These are phyloP conservation scores for Chlamydomonas eustigma DNA, from an alignment of 139 green algal species.

Conservation along the genomic window DNA sequence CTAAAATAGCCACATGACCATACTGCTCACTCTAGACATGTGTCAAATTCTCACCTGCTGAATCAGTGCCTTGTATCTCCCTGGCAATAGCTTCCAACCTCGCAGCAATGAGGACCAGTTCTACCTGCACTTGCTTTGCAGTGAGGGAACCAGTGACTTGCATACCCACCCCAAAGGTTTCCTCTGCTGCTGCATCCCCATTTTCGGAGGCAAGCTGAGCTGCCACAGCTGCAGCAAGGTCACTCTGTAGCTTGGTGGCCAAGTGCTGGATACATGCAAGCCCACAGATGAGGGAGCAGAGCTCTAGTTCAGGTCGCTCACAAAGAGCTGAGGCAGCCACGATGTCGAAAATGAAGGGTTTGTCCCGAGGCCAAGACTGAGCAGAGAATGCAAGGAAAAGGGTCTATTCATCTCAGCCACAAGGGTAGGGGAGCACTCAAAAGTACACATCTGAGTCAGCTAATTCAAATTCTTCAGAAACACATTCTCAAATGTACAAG, in stretches of 20 bases:
- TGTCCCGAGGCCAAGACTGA: constrained; percentile 20
- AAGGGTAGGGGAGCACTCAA: too few species aligned
- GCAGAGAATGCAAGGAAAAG: neutral
- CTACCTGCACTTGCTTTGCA: neutral
- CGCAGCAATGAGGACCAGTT: neutral
- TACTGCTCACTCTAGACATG: too few species aligned
- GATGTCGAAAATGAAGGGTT: constrained; percentile 46
- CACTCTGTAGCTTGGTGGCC: constrained; percentile 24
- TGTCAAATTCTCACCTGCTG: too few species aligned
- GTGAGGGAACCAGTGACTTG: too few species aligned
- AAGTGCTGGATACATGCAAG: constrained; percentile 39
- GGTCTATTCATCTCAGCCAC: too few species aligned
- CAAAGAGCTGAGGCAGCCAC: constrained; percentile 42
- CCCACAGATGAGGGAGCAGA: constrained; percentile 17
- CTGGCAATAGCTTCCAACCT: neutral
- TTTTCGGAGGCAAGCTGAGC: neutral
- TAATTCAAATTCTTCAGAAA: too few species aligned
- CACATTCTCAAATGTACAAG: too few species aligned
- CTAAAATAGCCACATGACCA: too few species aligned
- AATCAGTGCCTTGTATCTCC: neutral
- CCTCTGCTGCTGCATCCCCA: neutral
- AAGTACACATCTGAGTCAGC: too few species aligned
- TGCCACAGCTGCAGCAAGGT: neutral
- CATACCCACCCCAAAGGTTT: too few species aligned
- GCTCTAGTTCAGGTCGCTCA: constrained; percentile 44